Base-by-base conservation (phyloP, 805 yeast species). In the Metschnikowia borealis region DNA sequence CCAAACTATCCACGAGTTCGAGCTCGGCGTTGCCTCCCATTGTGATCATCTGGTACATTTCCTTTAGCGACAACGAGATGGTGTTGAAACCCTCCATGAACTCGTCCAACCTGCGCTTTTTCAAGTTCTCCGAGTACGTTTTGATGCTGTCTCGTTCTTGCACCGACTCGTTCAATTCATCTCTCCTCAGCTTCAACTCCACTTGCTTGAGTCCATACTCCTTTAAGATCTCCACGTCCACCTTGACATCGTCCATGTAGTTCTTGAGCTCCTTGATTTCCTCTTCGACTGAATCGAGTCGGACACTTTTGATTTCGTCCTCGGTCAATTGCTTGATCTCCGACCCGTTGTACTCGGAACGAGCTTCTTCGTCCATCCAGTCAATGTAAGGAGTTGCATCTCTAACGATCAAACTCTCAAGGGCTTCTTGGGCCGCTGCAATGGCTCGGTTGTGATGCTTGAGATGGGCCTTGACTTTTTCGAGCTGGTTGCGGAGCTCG, bases 1-100 rank as follows among this genome's bases (percentile, higher is more conserved):
- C 98, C 63, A 92, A 78, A 53, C 96, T 86, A 63, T 94, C 99
- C 17, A 90, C 97, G 41, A 92, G 77, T 66, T 94, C 99, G 34
- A 94, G 75, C 66, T 94, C 99, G 0, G 99, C 99, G 71, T 92
- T 94, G 33, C 99, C 99, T 26, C 99, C 99, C 95, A 92, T 90
- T 0, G 99, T 94, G 53, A 94, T 94, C 95, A 94, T 88, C 63
- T 91, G 96, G 62, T 94, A 94, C 98, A 94, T 91, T 61, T 89
- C 97, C 65, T 92, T 94, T 56, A 94, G 77, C 6, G 96, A 87
- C 64, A 83, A 74, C 1, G 97, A 89, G 29, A 94, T 94, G 18
- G 83, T 77, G 56, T 84, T 81, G 71, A 95, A 94, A 0, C 99
- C 99, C 54, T 80, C 82, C 96, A 90, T 90, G 62, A 94, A 94